Evolutionary conservation across 768 basidiomycete genomes (phyloP), one percentile per base, ranked within the genome.

Genomic region (Boletus barrowsii): DNA sequence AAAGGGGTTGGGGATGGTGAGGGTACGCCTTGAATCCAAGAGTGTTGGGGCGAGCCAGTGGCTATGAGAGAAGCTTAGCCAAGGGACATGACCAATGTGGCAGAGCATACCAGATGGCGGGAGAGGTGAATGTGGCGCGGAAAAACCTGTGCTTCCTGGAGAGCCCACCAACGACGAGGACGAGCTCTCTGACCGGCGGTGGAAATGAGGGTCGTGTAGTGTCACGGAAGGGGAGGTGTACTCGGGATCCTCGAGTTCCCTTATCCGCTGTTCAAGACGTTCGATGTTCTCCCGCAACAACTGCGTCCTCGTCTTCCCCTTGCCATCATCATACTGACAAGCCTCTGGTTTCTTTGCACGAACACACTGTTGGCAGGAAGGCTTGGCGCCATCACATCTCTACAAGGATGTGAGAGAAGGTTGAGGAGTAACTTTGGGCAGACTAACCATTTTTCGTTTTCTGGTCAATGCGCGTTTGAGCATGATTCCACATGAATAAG

Each of bases 241-340:
- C 55, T 88, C 87, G 0, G 87, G 83, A 73, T 83, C 85, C 68
- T 90, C 88, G 56, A 90, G 83, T 61, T 90, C 87, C 47, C 79
- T 77, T 57, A 90, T 80, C 53, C 88, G 75, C 42, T 83, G 76
- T 67, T 91, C 88, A 52, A 90, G 82, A 37, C 83, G 83, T 42
- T 77, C 75, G 58, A 91, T 87, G 63, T 85, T 87, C 67, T 91
- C 89, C 53, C 87, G 83, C 53, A 91, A 79, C 47, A 90, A 68
- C 63, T 90, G 88, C 0, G 89, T 90, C 56, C 88, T 79, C 42
- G 87, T 90, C 75, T 90, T 90, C 46, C 87, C 86, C 73, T 86
- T 88, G 24, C 89, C 89, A 70, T 91, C 89, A 61, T 91, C 89
- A 67, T 90, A 91, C 63, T 88, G 86, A 69, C 89, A 91, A 11